phyloP scores from a whole-genome alignment of 108 stramenopile genomes.

The Discostella stelligeroides region DNA sequence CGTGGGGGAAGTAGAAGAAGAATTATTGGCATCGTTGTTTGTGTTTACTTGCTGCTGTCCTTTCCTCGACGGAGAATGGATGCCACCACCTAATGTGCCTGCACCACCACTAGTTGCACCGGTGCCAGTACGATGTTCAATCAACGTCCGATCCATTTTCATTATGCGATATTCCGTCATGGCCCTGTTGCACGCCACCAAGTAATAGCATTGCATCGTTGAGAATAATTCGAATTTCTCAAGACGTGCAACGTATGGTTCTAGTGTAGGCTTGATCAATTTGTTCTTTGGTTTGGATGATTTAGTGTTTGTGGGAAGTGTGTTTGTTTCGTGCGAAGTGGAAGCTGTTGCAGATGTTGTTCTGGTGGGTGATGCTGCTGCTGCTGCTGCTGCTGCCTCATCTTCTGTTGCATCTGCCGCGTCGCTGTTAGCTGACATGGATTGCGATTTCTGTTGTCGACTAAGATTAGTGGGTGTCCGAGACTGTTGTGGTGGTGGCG shows the following conservation, averaged over 20 bases:
- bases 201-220: slow-evolving; percentile 79
- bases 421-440: not conserved
- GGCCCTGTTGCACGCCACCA: slow-evolving; percentile 74
- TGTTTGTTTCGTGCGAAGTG: no score
- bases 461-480: not conserved
- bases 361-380: not conserved
- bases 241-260: slow-evolving; percentile 75
- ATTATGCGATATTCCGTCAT: slow-evolving; percentile 71
- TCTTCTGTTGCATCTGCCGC: not conserved
- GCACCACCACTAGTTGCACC: not conserved
- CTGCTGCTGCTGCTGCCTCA: not conserved
- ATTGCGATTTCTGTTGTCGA: not conserved
- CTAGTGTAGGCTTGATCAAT: slow-evolving; percentile 34
- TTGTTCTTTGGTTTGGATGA: not conserved
- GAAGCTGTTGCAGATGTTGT: not conserved
- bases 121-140: slow-evolving; percentile 69
- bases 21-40: not conserved
- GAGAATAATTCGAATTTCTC: slow-evolving; percentile 82
- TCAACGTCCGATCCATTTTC: slow-evolving; percentile 88
- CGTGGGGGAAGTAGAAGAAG: not conserved
- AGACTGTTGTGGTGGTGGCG: not conserved
- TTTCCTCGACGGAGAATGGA: not conserved
- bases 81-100: not conserved
- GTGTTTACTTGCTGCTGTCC: not conserved
- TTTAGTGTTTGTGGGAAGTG: not conserved